phyloP scores from a whole-genome alignment of 2,329 filamentous ascomycete genomes.

The Trichoderma simmonsii region DNA sequence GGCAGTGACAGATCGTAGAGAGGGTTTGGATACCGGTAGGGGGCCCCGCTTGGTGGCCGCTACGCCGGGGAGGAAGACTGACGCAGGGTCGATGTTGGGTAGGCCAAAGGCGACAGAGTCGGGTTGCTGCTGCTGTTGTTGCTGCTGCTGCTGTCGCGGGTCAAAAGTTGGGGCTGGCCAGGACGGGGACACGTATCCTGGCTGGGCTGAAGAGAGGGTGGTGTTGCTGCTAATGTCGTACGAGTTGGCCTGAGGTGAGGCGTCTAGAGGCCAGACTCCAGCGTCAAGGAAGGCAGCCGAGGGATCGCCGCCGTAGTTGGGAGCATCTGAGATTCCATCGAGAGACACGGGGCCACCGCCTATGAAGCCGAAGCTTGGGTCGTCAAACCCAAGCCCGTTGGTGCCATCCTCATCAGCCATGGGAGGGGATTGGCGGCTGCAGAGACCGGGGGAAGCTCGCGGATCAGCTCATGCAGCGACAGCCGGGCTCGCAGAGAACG shows the following conservation, averaged over 20 bases:
- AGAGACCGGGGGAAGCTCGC: slow-evolving; percentile 13
- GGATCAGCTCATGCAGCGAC: slow-evolving; percentile 18
- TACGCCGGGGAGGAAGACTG: slow-evolving; percentile 30
- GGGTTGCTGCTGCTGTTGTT: slow-evolving; percentile 25
- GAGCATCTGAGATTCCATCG: slow-evolving; percentile 33
- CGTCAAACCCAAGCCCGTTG: slow-evolving; percentile 44
- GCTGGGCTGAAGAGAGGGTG: slow-evolving; percentile 34
- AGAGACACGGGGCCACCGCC: slow-evolving; percentile 31
- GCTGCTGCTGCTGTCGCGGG: slow-evolving; percentile 6
- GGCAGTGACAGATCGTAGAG: slow-evolving; percentile 26
- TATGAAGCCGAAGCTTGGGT: slow-evolving; percentile 39
- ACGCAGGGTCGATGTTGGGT: slow-evolving; percentile 36
- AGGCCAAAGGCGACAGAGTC: slow-evolving; percentile 33
- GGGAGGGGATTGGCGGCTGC: slow-evolving; percentile 18
- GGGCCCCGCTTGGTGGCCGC: slow-evolving; percentile 23
- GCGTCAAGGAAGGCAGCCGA: slow-evolving; percentile 33
- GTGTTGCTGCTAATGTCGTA: slow-evolving; percentile 41
- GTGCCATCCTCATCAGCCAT: slow-evolving; percentile 42
- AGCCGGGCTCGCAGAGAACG: background rate
- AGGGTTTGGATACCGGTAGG: slow-evolving; percentile 33
- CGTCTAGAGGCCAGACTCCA: slow-evolving; percentile 48
- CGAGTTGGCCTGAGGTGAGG: slow-evolving; percentile 46
- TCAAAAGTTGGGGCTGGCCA: slow-evolving; percentile 37
- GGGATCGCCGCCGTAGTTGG: slow-evolving; percentile 33
- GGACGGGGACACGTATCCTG: slow-evolving; percentile 33